Evolutionary conservation across 352 stramenopile species (phyloP).

Genomic region (Globisporangium nunn): DNA sequence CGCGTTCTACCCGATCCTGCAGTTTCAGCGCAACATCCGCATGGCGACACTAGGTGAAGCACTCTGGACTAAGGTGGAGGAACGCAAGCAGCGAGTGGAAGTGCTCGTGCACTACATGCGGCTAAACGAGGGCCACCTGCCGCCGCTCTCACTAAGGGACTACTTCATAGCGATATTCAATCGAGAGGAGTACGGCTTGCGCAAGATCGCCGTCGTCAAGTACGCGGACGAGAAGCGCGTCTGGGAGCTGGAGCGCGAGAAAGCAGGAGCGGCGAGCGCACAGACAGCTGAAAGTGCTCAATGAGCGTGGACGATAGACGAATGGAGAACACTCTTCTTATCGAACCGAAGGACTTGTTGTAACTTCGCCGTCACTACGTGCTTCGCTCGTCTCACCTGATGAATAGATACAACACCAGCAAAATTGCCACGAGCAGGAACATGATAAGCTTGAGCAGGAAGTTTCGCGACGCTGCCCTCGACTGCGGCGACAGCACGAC

Average conservation of each 20-base stretch:
- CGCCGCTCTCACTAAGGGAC: constrained; percentile 26
- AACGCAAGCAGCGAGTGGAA: constrained; percentile 36
- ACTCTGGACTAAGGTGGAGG: constrained; percentile 34
- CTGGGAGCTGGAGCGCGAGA: constrained; percentile 8
- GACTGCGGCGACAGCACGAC: constrained; percentile 35
- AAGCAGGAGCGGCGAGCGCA: constrained; percentile 6
- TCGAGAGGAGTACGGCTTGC: constrained; percentile 19
- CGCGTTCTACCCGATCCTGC: constrained; percentile 59
- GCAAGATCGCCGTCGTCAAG: constrained; percentile 36
- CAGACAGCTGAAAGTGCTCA: not conserved
- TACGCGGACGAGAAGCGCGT: constrained; percentile 30
- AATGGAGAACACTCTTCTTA: no score
- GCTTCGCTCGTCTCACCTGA: constrained; percentile 12
- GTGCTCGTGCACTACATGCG: constrained; percentile 58
- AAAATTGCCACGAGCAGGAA: constrained; percentile 55
- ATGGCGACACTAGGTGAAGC: constrained; percentile 34
- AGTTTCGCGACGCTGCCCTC: constrained; percentile 42
- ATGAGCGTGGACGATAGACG: not conserved
- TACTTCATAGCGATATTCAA: constrained; percentile 25
- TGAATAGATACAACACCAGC: constrained; percentile 43
- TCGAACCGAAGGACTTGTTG: no score
- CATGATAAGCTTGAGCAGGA: constrained; percentile 65
- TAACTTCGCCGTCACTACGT: no score
- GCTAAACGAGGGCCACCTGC: constrained; percentile 41
- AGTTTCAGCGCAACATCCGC: constrained; percentile 58